These are phyloP conservation scores for Saussurea involucrata DNA, from an alignment of 129 eudicot species.

Conservation along the genomic window DNA sequence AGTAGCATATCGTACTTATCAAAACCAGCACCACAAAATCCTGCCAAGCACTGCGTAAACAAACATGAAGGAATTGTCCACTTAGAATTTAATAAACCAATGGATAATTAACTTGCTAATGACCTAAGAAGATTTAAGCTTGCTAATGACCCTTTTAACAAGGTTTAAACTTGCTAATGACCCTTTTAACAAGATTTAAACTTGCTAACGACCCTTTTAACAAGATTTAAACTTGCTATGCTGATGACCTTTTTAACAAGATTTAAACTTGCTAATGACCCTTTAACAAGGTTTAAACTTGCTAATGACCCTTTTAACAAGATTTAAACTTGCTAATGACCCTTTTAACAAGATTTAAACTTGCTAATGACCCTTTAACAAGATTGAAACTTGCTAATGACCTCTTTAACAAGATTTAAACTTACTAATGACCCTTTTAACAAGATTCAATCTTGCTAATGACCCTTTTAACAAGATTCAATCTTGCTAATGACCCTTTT, in stretches of 20 bases:
- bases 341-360: no score
- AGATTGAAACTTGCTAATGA: background rate
- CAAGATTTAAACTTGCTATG: background rate
- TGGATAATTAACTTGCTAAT: background rate
- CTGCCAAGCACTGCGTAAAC: conserved; percentile 82
- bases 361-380: background rate
- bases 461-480: background rate
- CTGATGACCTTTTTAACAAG: background rate
- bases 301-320: background rate
- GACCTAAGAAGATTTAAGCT: background rate
- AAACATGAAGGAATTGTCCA: background rate
- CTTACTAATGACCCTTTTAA: background rate
- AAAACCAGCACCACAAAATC: conserved; percentile 89
- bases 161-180: background rate
- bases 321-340: background rate
- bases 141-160: background rate
- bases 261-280: background rate
- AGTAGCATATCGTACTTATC: conserved; percentile 87
- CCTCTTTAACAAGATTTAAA: background rate
- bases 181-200: background rate
- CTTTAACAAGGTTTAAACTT: background rate
- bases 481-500: background rate
- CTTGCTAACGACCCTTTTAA: background rate
- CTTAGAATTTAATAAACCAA: background rate
- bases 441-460: background rate